phyloP scores from a whole-genome alignment of 1,284 basidiomycete genomes.

The Cryptococcus jaspeensis region DNA sequence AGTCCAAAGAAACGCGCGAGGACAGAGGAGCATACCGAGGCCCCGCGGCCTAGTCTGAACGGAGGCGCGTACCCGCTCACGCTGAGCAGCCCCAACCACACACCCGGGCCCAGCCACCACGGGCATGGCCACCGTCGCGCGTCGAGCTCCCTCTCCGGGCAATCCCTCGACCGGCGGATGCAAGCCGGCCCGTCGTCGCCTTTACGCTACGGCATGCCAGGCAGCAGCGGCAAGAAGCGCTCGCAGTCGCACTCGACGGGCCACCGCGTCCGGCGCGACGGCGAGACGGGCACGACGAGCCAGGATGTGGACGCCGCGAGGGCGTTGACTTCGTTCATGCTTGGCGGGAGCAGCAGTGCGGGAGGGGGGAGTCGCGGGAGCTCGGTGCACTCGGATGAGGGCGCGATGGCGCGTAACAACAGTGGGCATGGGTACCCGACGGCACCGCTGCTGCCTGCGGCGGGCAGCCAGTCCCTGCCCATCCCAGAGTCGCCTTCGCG shows the following conservation, averaged over 20 bases:
- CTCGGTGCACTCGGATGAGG: no score
- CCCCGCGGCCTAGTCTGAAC: slow-evolving; percentile 3
- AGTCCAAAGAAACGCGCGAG: slow-evolving; percentile 35
- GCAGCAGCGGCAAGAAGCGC: slow-evolving; percentile 33
- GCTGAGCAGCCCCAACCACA: slow-evolving; percentile 1
- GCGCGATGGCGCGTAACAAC: slow-evolving; percentile 1
- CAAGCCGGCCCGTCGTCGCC: slow-evolving; percentile 20
- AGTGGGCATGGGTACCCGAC: background rate
- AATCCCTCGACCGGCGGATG: slow-evolving; percentile 7
- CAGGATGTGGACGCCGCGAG: slow-evolving; percentile 49
- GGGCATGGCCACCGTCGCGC: slow-evolving; percentile 12
- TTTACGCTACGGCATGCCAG: slow-evolving; percentile 12
- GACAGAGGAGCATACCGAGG: slow-evolving; percentile 17
- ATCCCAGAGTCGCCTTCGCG: slow-evolving; percentile 11
- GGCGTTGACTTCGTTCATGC: slow-evolving; percentile 41
- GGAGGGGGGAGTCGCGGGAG: slow-evolving; percentile 4
- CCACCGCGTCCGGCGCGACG: slow-evolving; percentile 15
- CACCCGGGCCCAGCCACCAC: background rate
- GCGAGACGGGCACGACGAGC: slow-evolving; percentile 22
- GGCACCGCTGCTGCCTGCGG: slow-evolving; percentile 1
- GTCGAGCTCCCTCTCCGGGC: slow-evolving; percentile 12
- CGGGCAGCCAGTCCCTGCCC: slow-evolving; percentile 12
- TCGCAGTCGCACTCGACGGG: slow-evolving; percentile 40
- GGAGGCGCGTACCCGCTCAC: slow-evolving; percentile 6
- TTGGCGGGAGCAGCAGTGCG: slow-evolving; percentile 23